These are phyloP conservation scores for Populus hybrid DNA, from an alignment of 441 rosid genomes.

Conservation along the genomic window DNA sequence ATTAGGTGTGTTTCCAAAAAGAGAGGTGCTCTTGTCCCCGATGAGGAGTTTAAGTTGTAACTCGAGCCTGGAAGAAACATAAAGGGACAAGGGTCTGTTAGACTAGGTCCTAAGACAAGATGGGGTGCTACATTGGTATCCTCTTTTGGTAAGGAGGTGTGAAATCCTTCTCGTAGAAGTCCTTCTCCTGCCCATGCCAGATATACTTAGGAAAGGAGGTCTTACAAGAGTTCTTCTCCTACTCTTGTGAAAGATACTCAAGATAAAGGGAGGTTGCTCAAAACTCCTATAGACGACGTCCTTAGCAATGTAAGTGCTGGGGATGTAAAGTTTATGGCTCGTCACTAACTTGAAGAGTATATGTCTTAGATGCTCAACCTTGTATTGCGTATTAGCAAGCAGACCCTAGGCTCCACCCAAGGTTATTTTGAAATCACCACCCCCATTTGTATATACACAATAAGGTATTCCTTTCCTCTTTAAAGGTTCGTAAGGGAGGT, in stretches of 20 bases:
- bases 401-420: background rate
- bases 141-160: too few relatives aligned
- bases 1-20: too few relatives aligned
- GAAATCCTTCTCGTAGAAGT: too few relatives aligned
- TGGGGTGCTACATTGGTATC: too few relatives aligned
- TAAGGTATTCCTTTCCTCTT: background rate
- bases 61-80: too few relatives aligned
- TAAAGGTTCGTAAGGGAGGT: background rate
- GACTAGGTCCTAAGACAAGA: too few relatives aligned
- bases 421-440: background rate
- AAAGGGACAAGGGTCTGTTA: too few relatives aligned
- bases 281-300: background rate
- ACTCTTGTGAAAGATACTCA: fast-evolving
- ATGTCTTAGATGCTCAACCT: fast-evolving
- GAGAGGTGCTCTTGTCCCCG: too few relatives aligned
- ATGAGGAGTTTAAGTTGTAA: too few relatives aligned
- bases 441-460: background rate
- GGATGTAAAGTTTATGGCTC: background rate
- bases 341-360: background rate
- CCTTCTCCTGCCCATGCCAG: too few relatives aligned
- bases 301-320: too few relatives aligned
- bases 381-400: background rate
- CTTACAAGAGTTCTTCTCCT: background rate
- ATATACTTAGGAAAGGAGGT: too few relatives aligned
- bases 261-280: fast-evolving